These are phyloP conservation scores for Curvularia eragrostidis DNA, from an alignment of 2,329 filamentous ascomycete genomes.

Conservation along the genomic window DNA sequence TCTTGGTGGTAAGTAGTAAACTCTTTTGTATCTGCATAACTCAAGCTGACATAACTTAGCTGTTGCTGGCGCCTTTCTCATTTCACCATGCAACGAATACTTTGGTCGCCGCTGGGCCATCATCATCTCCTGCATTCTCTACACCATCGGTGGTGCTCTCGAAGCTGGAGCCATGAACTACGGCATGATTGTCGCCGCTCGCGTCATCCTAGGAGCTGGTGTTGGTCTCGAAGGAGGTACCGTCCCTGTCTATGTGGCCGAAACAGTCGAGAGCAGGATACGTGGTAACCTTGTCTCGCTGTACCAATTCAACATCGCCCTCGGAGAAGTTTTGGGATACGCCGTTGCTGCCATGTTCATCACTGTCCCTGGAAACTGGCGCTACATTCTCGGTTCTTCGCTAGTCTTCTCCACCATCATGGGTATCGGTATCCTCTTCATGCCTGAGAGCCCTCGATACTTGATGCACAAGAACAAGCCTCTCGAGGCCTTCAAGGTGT, in stretches of 20 bases:
- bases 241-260: slow-evolving; percentile 76
- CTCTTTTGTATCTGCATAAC: too few relatives aligned
- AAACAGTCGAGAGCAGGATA: slow-evolving; percentile 70
- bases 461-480: slow-evolving; percentile 71
- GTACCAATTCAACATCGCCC: slow-evolving; percentile 78
- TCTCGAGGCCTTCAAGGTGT: slow-evolving; percentile 70
- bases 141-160: slow-evolving; percentile 72
- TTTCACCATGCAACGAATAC: slow-evolving; percentile 71
- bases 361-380: slow-evolving; percentile 72
- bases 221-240: slow-evolving; percentile 77
- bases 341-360: slow-evolving; percentile 76
- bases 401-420: slow-evolving; percentile 72
- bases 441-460: slow-evolving; percentile 73
- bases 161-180: slow-evolving; percentile 72
- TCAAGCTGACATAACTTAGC: slow-evolving; percentile 49
- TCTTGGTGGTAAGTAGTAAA: slow-evolving; percentile 57
- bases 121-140: slow-evolving; percentile 71
- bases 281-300: slow-evolving; percentile 76
- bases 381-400: slow-evolving; percentile 75
- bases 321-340: slow-evolving; percentile 76
- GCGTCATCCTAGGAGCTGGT: slow-evolving; percentile 72
- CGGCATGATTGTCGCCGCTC: slow-evolving; percentile 72
- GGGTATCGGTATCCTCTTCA: slow-evolving; percentile 70
- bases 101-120: slow-evolving; percentile 73
- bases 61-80: slow-evolving; percentile 71